These are phyloP conservation scores for Curvularia verruculosa DNA, from an alignment of 2,329 filamentous ascomycete species.

Conservation along the genomic window DNA sequence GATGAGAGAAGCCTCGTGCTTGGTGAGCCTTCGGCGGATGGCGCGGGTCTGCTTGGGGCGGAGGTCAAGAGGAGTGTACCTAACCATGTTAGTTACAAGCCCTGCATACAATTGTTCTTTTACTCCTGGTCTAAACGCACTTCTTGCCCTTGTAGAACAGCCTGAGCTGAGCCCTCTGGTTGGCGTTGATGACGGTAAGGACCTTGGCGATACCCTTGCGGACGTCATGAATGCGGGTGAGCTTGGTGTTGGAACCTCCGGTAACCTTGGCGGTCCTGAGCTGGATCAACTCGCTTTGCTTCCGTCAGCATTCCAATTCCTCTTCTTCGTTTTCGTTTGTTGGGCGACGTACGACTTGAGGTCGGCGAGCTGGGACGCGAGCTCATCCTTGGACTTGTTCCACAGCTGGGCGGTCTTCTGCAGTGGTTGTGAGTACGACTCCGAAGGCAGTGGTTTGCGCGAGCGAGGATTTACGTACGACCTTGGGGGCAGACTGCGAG, in stretches of 20 bases:
- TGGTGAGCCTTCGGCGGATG: constrained; percentile 92
- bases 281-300: constrained; percentile 77
- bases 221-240: constrained; percentile 82
- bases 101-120: background rate
- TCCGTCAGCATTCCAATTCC: constrained; percentile 39
- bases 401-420: constrained; percentile 91
- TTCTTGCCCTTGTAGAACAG: constrained; percentile 99
- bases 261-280: constrained; percentile 98
- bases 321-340: constrained; percentile 7
- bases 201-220: constrained; percentile 99
- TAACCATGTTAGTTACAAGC: constrained; percentile 33
- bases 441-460: constrained; percentile 35
- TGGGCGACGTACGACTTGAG: constrained; percentile 46
- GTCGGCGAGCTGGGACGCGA: constrained; percentile 70
- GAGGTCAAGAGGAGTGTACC: constrained; percentile 94
- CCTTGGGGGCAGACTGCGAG: constrained; percentile 67
- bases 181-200: constrained; percentile 99
- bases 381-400: constrained; percentile 99
- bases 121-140: constrained; percentile 43
- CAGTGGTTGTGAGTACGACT: constrained; percentile 43
- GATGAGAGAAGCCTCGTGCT: constrained; percentile 82
- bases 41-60: constrained; percentile 97
- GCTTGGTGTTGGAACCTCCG: constrained; percentile 88
- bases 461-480: constrained; percentile 53
- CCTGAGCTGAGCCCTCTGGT: constrained; percentile 90